Base-by-base conservation (phyloP, 1,284 basidiomycete genomes). In the Amylostereum areolatum region DNA sequence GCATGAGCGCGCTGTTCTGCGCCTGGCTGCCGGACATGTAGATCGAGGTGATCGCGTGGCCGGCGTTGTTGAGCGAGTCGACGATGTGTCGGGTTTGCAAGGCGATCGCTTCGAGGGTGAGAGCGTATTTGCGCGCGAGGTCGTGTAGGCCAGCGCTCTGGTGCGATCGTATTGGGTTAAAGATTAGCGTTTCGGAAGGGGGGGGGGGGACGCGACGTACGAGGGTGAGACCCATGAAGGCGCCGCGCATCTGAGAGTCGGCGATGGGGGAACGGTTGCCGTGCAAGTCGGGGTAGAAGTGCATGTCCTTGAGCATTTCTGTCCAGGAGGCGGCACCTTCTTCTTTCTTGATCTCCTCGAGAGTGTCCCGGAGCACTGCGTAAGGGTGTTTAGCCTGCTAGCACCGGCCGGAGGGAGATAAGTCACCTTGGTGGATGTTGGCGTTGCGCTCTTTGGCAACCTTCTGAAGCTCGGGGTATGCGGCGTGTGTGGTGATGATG, bases 251-350 rank as follows among this genome's bases (percentile, higher is more conserved):
- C 48, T 81, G 81, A 27, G 89, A 78, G 66, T 99, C 97, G 1
- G 96, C 96, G 43, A 99, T 83, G 0, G 96, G 97, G 0, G 95
- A 97, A 52, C 96, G 82, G 68, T 99, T 99, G 84, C 86, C 89
- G 61, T 90, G 88, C 54, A 97, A 77, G 65, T 99, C 95, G 1
- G 96, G 95, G 67, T 98, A 99, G 63, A 98, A 80, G 63, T 97
- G 91, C 48, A 96, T 70, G 64, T 97, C 85, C 59, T 88, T 92
- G 7, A 91, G 93, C 43, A 98, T 75, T 62, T 95, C 91, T 0
- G 91, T 89, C 55, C 84, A 68, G 39, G 77, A 88, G 41, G 76
- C 77, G 2, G 71, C 80, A 0, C 72, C 69, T 32, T 74, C 68
- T 53, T 87, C 80, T 43, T 72, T 61, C 52, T 76, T 71, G 54